Evolutionary conservation across 306 rosid species (phyloP).

Genomic region (Purshia tridentata): DNA sequence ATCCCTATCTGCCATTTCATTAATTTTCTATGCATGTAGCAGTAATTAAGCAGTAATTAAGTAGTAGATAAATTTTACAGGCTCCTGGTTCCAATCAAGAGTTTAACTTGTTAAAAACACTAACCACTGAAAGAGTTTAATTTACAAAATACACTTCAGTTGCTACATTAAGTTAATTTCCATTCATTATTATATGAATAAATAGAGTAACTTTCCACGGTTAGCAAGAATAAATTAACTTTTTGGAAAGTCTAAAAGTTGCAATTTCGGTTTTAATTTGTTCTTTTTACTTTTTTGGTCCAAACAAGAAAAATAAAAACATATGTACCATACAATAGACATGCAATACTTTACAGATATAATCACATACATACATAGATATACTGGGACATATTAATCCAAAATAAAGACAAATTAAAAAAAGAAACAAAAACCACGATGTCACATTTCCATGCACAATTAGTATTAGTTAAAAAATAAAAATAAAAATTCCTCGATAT

Average conservation of each 20-base stretch:
- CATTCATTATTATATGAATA: neutral
- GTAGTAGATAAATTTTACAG: neutral
- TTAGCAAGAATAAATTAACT: neutral
- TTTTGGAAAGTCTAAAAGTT: neutral
- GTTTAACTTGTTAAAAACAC: neutral
- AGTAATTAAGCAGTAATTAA: neutral
- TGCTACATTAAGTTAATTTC: neutral
- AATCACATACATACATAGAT: no score
- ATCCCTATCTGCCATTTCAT: no score
- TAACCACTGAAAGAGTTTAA: neutral
- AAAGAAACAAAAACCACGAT: neutral
- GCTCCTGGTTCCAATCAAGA: neutral
- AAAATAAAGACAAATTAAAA: no score
- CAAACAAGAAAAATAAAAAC: no score
- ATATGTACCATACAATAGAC: no score
- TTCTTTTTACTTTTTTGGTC: no score
- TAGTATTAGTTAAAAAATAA: neutral
- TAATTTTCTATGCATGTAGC: neutral
- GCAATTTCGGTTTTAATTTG: no score
- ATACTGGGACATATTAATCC: neutral
- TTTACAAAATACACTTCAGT: neutral
- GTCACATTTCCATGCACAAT: neutral
- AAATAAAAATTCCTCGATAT: neutral
- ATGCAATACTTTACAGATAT: no score
- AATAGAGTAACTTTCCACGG: neutral